These are phyloP conservation scores for Malus orientalis DNA, from an alignment of 306 rosid genomes.

Conservation along the genomic window DNA sequence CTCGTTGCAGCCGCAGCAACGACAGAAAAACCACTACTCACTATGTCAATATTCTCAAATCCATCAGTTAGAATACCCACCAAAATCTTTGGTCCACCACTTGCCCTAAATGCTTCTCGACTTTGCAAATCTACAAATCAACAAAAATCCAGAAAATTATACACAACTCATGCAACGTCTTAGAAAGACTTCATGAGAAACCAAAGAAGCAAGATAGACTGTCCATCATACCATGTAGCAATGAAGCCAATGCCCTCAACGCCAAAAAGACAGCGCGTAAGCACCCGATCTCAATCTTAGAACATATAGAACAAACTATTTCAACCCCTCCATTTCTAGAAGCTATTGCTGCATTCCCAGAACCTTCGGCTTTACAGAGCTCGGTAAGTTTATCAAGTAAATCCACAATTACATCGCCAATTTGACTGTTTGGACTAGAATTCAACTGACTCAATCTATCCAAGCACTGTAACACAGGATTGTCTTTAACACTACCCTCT, in stretches of 20 bases:
- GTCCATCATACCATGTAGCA: conserved; percentile 55
- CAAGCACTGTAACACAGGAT: conserved; percentile 60
- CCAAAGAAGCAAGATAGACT: not conserved
- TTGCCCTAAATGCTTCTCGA: conserved; percentile 52
- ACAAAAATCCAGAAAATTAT: not conserved
- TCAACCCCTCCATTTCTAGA: conserved; percentile 62
- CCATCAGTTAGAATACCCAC: conserved; percentile 41
- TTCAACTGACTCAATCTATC: conserved; percentile 39
- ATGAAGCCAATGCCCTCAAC: conserved; percentile 38
- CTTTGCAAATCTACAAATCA: conserved; percentile 68
- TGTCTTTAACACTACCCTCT: conserved; percentile 40
- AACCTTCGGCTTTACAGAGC: conserved; percentile 34
- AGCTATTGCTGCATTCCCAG: conserved; percentile 57
- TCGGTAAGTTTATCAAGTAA: conserved; percentile 36
- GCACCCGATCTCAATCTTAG: conserved; percentile 29
- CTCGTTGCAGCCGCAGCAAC: conserved; percentile 76
- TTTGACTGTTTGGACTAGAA: conserved; percentile 7
- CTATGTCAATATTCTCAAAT: conserved; percentile 30
- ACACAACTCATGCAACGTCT: not conserved
- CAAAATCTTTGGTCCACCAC: conserved; percentile 51
- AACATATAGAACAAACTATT: conserved; percentile 50
- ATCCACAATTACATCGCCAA: conserved; percentile 16
- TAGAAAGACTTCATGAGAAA: not conserved
- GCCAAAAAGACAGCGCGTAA: conserved; percentile 29
- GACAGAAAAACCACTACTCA: conserved; percentile 59